Evolutionary conservation across 2,329 filamentous ascomycete species (phyloP).

Genomic region (Trichoderma breve): DNA sequence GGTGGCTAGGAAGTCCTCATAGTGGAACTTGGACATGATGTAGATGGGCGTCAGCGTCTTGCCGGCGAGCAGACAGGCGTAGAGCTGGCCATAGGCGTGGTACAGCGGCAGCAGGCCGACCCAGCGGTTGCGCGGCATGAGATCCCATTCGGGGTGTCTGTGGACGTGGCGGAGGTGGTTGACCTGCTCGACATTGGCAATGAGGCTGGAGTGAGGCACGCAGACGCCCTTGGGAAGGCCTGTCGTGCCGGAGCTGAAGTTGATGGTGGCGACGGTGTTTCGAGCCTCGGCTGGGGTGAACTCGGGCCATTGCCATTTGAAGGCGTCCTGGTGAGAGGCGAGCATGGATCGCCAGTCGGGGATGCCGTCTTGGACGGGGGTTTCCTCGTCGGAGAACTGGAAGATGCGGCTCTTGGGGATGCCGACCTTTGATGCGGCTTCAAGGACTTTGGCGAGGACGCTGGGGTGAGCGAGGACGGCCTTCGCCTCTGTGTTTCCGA

Average conservation of each 20-base stretch:
- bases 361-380: slow-evolving; percentile 33
- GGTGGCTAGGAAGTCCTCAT: slow-evolving; percentile 49
- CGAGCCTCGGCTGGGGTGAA: slow-evolving; percentile 37
- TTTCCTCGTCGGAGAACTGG: slow-evolving; percentile 46
- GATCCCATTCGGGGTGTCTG: slow-evolving; percentile 26
- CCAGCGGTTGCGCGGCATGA: slow-evolving; percentile 47
- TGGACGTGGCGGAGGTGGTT: slow-evolving; percentile 44
- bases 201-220: slow-evolving; percentile 48
- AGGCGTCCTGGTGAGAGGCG: slow-evolving; percentile 32
- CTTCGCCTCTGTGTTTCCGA: slow-evolving; percentile 50
- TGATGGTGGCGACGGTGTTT: slow-evolving; percentile 43
- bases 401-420: slow-evolving; percentile 45
- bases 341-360: slow-evolving; percentile 44
- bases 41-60: slow-evolving; percentile 49
- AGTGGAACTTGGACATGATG: slow-evolving; percentile 56
- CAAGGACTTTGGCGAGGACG: slow-evolving; percentile 43
- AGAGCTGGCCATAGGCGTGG: slow-evolving; percentile 57
- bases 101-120: slow-evolving; percentile 65
- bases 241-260: slow-evolving; percentile 52
- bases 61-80: slow-evolving; percentile 48
- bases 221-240: slow-evolving; percentile 52
- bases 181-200: slow-evolving; percentile 50
- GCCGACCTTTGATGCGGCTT: slow-evolving; percentile 41
- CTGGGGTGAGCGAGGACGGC: slow-evolving; percentile 49
- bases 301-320: slow-evolving; percentile 41